phyloP scores from a whole-genome alignment of 1,139 yeast species.

The Diutina sp. region DNA sequence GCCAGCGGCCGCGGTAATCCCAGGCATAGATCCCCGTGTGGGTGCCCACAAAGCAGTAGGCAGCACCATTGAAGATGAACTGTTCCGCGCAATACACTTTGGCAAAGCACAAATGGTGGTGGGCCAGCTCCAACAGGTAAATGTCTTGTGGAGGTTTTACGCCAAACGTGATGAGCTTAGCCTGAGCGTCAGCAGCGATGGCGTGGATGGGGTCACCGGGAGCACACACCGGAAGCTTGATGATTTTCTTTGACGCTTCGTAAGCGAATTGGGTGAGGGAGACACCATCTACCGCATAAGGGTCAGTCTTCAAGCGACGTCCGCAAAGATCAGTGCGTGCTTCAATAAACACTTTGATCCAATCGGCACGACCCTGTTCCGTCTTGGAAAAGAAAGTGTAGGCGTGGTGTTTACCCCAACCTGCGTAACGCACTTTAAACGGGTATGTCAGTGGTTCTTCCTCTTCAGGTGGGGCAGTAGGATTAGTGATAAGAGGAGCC shows the following conservation, averaged over 20 bases:
- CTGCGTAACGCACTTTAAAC: constrained; percentile 31
- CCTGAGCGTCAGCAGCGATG: not conserved
- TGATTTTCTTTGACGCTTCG: constrained; percentile 39
- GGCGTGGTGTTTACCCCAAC: constrained; percentile 27
- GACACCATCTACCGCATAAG: constrained; percentile 40
- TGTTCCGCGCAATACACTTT: constrained; percentile 15
- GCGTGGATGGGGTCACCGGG: not conserved
- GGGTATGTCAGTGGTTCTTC: constrained; percentile 22
- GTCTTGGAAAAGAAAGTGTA: constrained; percentile 47
- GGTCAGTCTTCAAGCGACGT: constrained; percentile 33
- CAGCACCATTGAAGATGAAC: constrained; percentile 15
- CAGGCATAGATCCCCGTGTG: constrained; percentile 33
- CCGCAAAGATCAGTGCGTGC: constrained; percentile 44
- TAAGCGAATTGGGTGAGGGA: constrained; percentile 57
- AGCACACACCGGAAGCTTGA: constrained; percentile 40
- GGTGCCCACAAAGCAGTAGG: constrained; percentile 22
- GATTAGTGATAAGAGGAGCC: not conserved
- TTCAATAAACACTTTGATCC: constrained; percentile 43
- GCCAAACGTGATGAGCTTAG: not conserved
- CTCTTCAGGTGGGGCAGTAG: constrained; percentile 18
- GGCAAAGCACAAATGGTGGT: constrained; percentile 6
- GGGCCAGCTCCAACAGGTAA: not conserved
- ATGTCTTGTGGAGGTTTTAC: not conserved
- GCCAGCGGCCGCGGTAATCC: constrained; percentile 44
- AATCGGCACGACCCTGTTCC: constrained; percentile 40